Evolutionary conservation across 2,329 filamentous ascomycete species (phyloP).

Genomic region (Madurella fahalii): DNA sequence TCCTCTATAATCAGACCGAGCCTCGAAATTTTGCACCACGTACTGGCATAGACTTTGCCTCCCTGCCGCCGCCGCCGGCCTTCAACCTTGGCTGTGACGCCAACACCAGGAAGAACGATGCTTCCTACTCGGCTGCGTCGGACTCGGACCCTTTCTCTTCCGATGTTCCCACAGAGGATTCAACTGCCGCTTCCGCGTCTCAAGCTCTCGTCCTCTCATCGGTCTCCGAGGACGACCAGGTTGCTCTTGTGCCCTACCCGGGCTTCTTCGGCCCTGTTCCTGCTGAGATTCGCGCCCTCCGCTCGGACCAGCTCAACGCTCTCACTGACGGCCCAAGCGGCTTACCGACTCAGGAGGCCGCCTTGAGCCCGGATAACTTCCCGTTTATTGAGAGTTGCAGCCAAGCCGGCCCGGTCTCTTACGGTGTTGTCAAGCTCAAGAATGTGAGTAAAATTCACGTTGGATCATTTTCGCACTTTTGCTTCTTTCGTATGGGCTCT

Average conservation of each 20-base stretch:
- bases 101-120: not conserved
- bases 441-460: conserved; percentile 40
- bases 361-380: conserved; percentile 39
- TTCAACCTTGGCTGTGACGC: conserved; percentile 13
- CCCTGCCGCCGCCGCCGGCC: conserved; percentile 35
- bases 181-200: not conserved
- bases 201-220: conserved; percentile 6
- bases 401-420: conserved; percentile 28
- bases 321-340: conserved; percentile 35
- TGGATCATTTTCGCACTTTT: not conserved
- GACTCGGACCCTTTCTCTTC: conserved; percentile 16
- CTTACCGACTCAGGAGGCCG: conserved; percentile 32
- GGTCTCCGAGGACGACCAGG: conserved; percentile 10
- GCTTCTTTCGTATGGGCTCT: not conserved
- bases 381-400: conserved; percentile 44
- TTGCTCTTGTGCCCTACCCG: not conserved
- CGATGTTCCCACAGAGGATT: not conserved
- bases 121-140: not conserved
- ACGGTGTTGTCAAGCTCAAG: conserved; percentile 46
- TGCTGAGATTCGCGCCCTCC: conserved; percentile 18
- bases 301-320: conserved; percentile 37
- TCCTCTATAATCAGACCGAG: conserved; percentile 32
- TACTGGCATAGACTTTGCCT: conserved; percentile 23
- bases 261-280: not conserved
- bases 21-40: conserved; percentile 41